Evolutionary conservation across 2,329 filamentous ascomycete genomes (phyloP).

Genomic region (Botrytis hyacinthi): DNA sequence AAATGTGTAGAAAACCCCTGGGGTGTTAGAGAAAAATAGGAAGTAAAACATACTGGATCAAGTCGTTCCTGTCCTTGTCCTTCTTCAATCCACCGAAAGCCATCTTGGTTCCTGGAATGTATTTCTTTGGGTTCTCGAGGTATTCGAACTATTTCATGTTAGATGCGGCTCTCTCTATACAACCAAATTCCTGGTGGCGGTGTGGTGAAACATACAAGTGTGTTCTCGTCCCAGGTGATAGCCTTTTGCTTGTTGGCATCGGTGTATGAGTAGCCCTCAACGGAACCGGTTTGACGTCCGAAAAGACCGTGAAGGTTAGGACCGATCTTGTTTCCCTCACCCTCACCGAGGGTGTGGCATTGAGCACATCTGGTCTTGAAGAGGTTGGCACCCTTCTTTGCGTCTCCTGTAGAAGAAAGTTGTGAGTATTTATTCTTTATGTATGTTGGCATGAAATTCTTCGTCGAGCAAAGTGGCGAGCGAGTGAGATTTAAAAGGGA

Average conservation of each 20-base stretch:
- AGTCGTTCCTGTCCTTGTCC: constrained; percentile 97
- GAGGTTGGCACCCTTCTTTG: constrained; percentile 95
- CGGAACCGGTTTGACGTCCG: constrained; percentile 89
- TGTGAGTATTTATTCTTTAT: background rate
- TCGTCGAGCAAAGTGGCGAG: background rate
- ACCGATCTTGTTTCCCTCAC: constrained; percentile 96
- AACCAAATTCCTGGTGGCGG: background rate
- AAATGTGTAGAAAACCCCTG: background rate
- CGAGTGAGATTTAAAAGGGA: background rate
- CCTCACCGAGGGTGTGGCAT: constrained; percentile 93
- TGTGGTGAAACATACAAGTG: constrained; percentile 61
- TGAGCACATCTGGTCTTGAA: constrained; percentile 99
- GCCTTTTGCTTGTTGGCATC: constrained; percentile 99
- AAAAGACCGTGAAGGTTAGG: constrained; percentile 97
- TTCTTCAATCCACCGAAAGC: constrained; percentile 99
- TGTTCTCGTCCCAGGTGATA: constrained; percentile 80
- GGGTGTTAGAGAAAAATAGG: background rate
- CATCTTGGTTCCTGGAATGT: constrained; percentile 99
- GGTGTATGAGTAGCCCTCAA: constrained; percentile 94
- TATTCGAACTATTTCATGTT: constrained; percentile 72
- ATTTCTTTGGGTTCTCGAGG: constrained; percentile 99
- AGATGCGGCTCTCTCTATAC: background rate
- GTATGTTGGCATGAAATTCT: background rate
- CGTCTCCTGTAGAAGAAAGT: constrained; percentile 64
- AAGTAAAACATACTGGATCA: constrained; percentile 78